These are phyloP conservation scores for Pseudocercospora musae DNA, from an alignment of 2,329 filamentous ascomycete genomes.

Conservation along the genomic window DNA sequence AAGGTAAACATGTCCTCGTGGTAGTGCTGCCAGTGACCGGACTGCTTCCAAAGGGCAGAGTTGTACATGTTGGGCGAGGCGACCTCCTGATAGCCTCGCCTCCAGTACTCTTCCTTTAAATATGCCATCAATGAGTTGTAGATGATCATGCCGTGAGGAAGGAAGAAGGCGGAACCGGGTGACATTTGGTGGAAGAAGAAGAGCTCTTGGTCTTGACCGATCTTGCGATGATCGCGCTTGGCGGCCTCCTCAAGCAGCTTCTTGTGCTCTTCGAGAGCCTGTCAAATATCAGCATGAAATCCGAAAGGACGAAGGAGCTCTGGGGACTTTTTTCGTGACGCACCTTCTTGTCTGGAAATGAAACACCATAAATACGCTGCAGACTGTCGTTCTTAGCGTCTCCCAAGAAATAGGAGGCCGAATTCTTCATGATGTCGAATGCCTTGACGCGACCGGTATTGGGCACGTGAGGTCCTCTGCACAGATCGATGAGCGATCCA, in stretches of 20 bases:
- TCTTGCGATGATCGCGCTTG: constrained; percentile 90
- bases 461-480: constrained; percentile 89
- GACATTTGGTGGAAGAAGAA: constrained; percentile 96
- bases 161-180: constrained; percentile 78
- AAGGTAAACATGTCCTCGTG: constrained; percentile 96
- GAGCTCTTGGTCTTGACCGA: constrained; percentile 91
- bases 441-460: constrained; percentile 92
- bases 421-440: constrained; percentile 88
- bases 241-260: constrained; percentile 97
- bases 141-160: constrained; percentile 86
- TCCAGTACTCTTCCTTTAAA: constrained; percentile 84
- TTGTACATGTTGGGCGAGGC: constrained; percentile 97
- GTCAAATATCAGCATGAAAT: background rate
- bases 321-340: constrained; percentile 32
- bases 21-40: constrained; percentile 91
- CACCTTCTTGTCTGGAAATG: constrained; percentile 94
- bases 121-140: constrained; percentile 84
- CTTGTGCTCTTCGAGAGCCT: constrained; percentile 74
- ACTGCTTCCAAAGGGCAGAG: constrained; percentile 86
- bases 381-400: constrained; percentile 91
- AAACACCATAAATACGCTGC: constrained; percentile 94
- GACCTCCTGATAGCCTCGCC: constrained; percentile 90
- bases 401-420: constrained; percentile 86
- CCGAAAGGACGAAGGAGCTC: background rate
- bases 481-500: constrained; percentile 91